Conservation (phyloP, 192 early-diverging fungal species). For the Coemansia sp. region DNA sequence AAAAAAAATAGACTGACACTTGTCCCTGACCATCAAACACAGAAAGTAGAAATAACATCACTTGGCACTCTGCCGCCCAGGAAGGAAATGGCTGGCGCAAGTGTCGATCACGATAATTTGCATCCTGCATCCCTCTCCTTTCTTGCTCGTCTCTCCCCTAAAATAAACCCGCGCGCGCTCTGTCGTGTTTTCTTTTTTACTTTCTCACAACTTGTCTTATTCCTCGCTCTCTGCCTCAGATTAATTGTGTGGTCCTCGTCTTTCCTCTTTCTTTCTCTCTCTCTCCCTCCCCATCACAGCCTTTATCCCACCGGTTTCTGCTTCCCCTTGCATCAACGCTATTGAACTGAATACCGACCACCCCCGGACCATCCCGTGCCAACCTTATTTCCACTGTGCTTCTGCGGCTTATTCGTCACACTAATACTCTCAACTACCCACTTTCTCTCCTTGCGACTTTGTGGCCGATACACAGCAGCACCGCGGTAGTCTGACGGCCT, state of each 20-base stretch:
- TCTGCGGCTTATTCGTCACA: not conserved
- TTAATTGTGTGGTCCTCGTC: not conserved
- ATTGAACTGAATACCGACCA: not conserved
- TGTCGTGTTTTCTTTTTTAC: slow-evolving; percentile 3
- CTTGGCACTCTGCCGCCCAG: not conserved
- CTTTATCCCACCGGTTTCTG: not conserved
- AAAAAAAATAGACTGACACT: not conserved
- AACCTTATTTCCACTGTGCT: not conserved
- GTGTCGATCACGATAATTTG: slow-evolving; percentile 51
- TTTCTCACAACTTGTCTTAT: not conserved
- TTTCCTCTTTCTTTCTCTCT: not conserved
- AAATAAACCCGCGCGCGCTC: not conserved
- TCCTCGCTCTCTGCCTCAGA: not conserved
- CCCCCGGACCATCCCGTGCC: not conserved
- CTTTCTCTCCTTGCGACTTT: not conserved
- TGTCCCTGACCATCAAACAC: not conserved
- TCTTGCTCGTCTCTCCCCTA: slow-evolving; percentile 8
- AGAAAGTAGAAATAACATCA: too few relatives aligned
- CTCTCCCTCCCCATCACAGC: not conserved
- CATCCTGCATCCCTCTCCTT: slow-evolving; percentile 27
- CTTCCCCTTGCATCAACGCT: not conserved
- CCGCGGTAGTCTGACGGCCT: not conserved
- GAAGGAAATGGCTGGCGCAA: not conserved
- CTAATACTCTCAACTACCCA: not conserved
- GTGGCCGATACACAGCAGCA: not conserved